phyloP scores from a whole-genome alignment of 2,329 filamentous ascomycete genomes.

The Diaporthe sp. region DNA sequence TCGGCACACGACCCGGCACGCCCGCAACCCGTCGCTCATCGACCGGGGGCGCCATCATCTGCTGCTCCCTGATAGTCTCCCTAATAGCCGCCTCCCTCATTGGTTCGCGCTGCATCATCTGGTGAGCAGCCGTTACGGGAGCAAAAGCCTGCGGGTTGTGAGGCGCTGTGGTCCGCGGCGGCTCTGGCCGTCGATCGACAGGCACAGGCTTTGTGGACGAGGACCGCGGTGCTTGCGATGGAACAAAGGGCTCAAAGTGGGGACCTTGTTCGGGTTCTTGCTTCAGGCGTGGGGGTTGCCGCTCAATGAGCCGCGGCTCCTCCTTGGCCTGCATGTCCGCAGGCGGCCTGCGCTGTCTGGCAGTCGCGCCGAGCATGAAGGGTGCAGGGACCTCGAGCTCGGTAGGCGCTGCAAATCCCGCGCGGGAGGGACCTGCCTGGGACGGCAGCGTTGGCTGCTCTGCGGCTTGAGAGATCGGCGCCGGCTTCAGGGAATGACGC shows the following conservation, averaged over 20 bases:
- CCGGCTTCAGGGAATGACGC: constrained; percentile 57
- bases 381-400: constrained; percentile 32
- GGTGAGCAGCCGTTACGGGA: constrained; percentile 42
- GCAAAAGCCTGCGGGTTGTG: constrained; percentile 51
- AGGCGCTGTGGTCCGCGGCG: constrained; percentile 54
- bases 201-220: constrained; percentile 54
- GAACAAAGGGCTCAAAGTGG: constrained; percentile 61
- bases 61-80: constrained; percentile 34
- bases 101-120: constrained; percentile 37
- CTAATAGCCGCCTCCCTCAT: constrained; percentile 21
- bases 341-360: constrained; percentile 52
- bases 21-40: constrained; percentile 54
- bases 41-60: constrained; percentile 50
- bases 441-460: constrained; percentile 45
- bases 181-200: constrained; percentile 58
- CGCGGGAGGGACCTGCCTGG: constrained; percentile 51
- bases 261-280: constrained; percentile 64
- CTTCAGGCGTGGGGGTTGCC: constrained; percentile 57
- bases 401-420: constrained; percentile 36
- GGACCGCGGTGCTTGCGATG: constrained; percentile 55
- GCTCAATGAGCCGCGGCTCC: constrained; percentile 45
- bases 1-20: constrained; percentile 53
- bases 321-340: constrained; percentile 47
- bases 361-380: constrained; percentile 40
- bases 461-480: constrained; percentile 44